These are phyloP conservation scores for Geotrichum reessii DNA, from an alignment of 1,139 yeast species.

Conservation along the genomic window DNA sequence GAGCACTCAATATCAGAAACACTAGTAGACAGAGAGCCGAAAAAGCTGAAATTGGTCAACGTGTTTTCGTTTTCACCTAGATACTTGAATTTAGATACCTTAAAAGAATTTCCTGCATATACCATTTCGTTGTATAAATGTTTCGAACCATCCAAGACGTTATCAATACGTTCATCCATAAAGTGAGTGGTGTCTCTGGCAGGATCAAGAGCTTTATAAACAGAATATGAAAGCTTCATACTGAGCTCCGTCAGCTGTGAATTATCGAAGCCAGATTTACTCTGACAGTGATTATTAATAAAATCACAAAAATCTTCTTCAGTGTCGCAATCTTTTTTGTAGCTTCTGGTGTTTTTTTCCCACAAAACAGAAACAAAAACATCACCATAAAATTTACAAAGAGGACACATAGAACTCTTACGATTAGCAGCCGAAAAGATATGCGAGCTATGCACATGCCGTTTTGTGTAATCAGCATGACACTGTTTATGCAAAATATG, in stretches of 20 bases:
- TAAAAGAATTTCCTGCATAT: neutral
- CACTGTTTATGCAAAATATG: slow-evolving; percentile 90
- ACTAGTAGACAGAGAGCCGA: slow-evolving; percentile 31
- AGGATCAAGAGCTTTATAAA: neutral
- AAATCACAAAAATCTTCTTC: slow-evolving; percentile 8
- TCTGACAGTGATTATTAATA: neutral
- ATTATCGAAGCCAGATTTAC: neutral
- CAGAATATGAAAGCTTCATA: neutral
- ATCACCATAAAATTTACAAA: slow-evolving; percentile 82
- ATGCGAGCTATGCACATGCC: slow-evolving; percentile 43
- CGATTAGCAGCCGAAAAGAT: slow-evolving; percentile 33
- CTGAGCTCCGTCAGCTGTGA: neutral
- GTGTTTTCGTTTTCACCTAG: neutral
- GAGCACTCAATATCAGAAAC: slow-evolving; percentile 62
- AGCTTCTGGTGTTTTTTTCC: slow-evolving; percentile 28
- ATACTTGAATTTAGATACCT: neutral
- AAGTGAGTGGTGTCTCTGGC: neutral
- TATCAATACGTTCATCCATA: neutral
- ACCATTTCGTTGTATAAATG: neutral
- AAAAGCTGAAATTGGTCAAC: neutral
- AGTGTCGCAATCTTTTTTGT: slow-evolving; percentile 17
- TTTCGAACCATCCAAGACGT: neutral
- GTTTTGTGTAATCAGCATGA: slow-evolving; percentile 55
- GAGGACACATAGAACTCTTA: slow-evolving; percentile 55
- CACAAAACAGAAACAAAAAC: slow-evolving; percentile 69